Evolutionary conservation across 1,284 basidiomycete species (phyloP), one percentile per base, ranked within the genome.

Genomic region (Ustilago nuda): DNA sequence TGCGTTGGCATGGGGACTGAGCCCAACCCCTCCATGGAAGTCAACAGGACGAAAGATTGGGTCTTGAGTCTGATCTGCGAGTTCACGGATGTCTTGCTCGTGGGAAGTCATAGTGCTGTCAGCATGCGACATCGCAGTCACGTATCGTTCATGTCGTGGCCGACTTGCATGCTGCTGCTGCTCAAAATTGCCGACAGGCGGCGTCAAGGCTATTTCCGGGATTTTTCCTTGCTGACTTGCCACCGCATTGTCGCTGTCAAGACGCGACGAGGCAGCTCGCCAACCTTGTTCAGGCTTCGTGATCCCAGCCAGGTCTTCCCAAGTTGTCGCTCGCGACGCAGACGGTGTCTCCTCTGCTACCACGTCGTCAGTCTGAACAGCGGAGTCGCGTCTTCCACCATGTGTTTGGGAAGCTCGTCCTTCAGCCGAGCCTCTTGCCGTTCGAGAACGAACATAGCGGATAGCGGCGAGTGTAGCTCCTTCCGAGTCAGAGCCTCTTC

Each of bases 271-370:
- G 9, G 30, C 36, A 27, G 43, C 30, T 17, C 32, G 32, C 17
- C 17, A 27, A 19, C n/a, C 57, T 39, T 39, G 27, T 51, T 9
- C 15, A 6, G 30, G 23, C 15, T 51, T 7, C 15, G 36, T 8
- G 2, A 58, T 35, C 19, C 62, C 62, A 19, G 62, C 48, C 13
- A 65, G 50, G 35, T 54, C 62, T 65, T 65, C 62, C 62, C 62
- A 65, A 32, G 62, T 55, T 13, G 33, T 63, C 30, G 30, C 27
- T 17, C 30, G 57, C 17, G 33, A 46, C 17, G 46, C 46, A 19
- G 57, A 30, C 11, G 46, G 17, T 33, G 17, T 45, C 9, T 41
- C 13, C 11, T 15, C 15, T 17, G 41, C 23, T 39, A 8, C n/a
- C 35, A n/a, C 32, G 27, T 27, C 53, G 23, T 37, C 15, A 37